Conservation (phyloP, 1,284 basidiomycete species). For the Austroboletus novae-zelandiae region DNA sequence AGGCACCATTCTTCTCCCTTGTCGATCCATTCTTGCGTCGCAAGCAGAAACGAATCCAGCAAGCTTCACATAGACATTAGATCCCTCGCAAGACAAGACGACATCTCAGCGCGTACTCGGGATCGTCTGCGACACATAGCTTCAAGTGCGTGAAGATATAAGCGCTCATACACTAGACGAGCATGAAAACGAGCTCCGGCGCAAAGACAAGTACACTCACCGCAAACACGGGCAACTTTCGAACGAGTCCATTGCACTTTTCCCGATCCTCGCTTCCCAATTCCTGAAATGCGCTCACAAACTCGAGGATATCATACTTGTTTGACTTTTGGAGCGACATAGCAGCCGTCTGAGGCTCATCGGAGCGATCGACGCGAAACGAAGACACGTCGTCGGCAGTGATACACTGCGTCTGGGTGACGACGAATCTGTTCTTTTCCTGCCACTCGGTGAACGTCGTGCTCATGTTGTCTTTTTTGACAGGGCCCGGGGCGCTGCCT, state of each 20-base stretch:
- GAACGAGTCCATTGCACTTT: conserved; percentile 17
- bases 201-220: conserved; percentile 11
- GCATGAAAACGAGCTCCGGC: neutral
- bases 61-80: conserved; percentile 15
- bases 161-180: conserved; percentile 19
- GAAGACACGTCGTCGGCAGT: conserved; percentile 23
- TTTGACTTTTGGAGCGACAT: conserved; percentile 21
- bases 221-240: conserved; percentile 23
- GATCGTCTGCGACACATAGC: conserved; percentile 19
- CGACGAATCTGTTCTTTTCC: conserved; percentile 6
- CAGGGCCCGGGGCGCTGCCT: neutral
- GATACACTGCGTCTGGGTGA: conserved; percentile 7
- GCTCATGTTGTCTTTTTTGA: conserved; percentile 2
- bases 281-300: conserved; percentile 17
- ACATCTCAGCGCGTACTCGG: conserved; percentile 7
- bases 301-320: conserved; percentile 20
- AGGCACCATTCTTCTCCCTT: conserved; percentile 28
- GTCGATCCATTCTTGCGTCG: conserved; percentile 19
- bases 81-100: neutral
- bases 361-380: conserved; percentile 25
- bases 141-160: conserved; percentile 28
- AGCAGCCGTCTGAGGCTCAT: conserved; percentile 20
- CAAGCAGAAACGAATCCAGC: conserved; percentile 14
- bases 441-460: conserved; percentile 23
- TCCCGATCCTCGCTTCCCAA: conserved; percentile 15